Conservation (phyloP, 352 stramenopile species). For the Hyaloperonospora arabidopsidis region DNA sequence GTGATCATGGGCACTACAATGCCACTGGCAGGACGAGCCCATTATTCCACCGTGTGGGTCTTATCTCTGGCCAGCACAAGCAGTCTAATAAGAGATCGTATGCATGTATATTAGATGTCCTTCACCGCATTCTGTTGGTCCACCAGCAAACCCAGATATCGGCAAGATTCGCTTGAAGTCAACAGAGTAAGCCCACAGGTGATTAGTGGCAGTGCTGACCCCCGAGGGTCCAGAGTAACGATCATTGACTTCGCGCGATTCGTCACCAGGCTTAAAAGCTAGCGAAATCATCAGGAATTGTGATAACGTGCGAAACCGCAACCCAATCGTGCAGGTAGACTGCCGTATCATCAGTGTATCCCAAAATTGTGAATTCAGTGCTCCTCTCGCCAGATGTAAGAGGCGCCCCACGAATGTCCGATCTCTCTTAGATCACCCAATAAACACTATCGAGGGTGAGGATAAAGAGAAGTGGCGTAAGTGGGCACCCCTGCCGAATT, state of each 20-base stretch:
- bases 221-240: not conserved
- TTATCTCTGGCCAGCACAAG: not conserved
- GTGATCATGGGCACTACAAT: not conserved
- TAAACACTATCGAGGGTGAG: no score
- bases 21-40: not conserved
- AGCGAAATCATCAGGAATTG: not conserved
- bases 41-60: not conserved
- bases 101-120: not conserved
- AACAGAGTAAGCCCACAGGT: no score
- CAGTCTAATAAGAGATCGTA: not conserved
- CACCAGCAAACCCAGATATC: not conserved
- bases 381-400: not conserved
- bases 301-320: not conserved
- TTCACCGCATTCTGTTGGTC: not conserved
- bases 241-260: not conserved
- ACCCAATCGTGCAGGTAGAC: not conserved
- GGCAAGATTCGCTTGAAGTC: not conserved
- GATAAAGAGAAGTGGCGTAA: no score
- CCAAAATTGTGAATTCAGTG: not conserved
- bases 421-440: no score
- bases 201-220: not conserved
- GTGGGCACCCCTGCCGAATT: no score
- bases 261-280: not conserved
- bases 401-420: not conserved
- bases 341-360: not conserved